Evolutionary conservation across 345 rosid genomes (phyloP).

Genomic region (Syzygium grande): DNA sequence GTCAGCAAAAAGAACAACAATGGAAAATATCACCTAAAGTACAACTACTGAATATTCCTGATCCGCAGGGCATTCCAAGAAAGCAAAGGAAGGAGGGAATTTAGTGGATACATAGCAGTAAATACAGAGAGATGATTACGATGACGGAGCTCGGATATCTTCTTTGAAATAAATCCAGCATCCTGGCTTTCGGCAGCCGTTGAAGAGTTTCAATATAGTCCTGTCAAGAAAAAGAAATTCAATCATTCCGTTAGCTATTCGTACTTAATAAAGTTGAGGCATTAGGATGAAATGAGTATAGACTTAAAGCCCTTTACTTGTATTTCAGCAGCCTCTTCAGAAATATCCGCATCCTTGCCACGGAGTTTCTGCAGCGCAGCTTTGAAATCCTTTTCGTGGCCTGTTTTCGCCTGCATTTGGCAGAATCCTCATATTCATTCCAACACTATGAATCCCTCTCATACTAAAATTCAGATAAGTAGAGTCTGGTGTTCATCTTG

Average conservation of each 20-base stretch:
- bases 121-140: constrained; percentile 23
- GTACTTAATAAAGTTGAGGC: background rate
- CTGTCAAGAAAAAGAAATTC: constrained; percentile 25
- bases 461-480: background rate
- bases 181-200: constrained; percentile 57
- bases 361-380: constrained; percentile 67
- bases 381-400: constrained; percentile 53
- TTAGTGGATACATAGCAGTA: background rate
- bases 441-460: background rate
- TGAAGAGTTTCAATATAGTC: constrained; percentile 70
- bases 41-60: background rate
- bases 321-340: constrained; percentile 68
- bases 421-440: background rate
- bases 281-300: background rate
- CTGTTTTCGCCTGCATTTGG: constrained; percentile 58
- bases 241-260: background rate
- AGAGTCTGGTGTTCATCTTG: background rate
- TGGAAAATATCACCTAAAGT: background rate
- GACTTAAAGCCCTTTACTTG: constrained; percentile 25
- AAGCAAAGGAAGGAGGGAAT: background rate
- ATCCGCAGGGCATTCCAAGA: background rate
- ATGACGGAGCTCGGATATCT: constrained; percentile 71
- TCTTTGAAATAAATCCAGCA: constrained; percentile 59
- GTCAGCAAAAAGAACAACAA: background rate
- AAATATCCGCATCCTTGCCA: constrained; percentile 67